A percentile compares a stretch with the other conserved stretches of the same genome.
These are phyloP conservation scores for Harringtonia lauricola DNA, from an alignment of 2,329 filamentous ascomycete genomes.

Conservation along the genomic window DNA sequence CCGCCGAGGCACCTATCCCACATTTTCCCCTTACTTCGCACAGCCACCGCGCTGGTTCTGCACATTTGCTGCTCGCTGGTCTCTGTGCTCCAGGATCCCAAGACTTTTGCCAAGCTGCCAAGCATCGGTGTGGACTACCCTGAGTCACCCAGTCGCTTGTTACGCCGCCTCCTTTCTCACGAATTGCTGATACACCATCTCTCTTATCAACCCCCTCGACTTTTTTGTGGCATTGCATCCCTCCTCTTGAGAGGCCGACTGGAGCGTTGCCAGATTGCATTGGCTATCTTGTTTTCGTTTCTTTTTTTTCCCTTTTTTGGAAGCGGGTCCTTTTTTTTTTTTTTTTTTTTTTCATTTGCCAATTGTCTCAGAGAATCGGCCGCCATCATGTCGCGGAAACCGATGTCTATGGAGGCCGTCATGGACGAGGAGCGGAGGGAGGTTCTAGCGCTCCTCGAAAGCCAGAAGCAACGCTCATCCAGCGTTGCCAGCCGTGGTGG, in stretches of 20 bases:
- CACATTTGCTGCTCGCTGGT: no score
- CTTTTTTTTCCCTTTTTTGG: background rate
- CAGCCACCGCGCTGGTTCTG: constrained; percentile 10
- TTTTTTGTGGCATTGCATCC: no score
- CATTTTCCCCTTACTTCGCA: background rate
- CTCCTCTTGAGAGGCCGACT: no score
- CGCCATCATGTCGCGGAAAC: constrained; percentile 23
- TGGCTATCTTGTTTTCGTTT: no score
- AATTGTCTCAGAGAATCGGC: background rate
- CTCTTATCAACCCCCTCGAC: no score
- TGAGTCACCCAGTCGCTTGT: no score
- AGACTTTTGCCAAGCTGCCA: constrained; percentile 3
- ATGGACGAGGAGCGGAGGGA: constrained; percentile 69
- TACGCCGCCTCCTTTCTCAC: no score
- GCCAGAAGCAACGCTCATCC: background rate
- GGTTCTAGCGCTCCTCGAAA: constrained; percentile 54
- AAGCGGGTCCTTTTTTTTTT: background rate
- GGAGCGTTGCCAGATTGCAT: no score
- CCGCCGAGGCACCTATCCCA: no score
- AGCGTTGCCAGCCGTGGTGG: constrained; percentile 12
- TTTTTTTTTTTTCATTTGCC: no score
- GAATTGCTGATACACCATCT: no score
- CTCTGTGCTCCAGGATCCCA: background rate
- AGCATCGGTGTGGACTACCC: background rate
- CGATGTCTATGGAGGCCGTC: constrained; percentile 67